These are phyloP conservation scores for Lactarius hengduanensis DNA, from an alignment of 768 basidiomycete species.

Conservation along the genomic window DNA sequence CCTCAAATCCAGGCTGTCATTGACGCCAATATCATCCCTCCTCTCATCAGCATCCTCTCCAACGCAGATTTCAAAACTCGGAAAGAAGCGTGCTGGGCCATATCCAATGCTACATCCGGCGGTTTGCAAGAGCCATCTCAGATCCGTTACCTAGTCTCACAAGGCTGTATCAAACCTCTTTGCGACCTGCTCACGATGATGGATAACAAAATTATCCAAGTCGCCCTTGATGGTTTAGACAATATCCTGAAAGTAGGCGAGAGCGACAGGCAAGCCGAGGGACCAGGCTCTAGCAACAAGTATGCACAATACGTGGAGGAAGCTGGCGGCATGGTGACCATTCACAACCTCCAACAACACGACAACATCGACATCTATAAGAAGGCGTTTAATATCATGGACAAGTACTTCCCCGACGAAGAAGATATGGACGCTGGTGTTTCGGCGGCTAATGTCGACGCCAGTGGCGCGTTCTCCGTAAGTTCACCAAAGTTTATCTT, in stretches of 20 bases:
- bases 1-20: conserved; percentile 97
- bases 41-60: conserved; percentile 96
- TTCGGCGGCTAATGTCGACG: conserved; percentile 70
- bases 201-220: conserved; percentile 99
- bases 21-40: conserved; percentile 97
- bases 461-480: conserved; percentile 73
- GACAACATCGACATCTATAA: conserved; percentile 99
- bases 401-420: conserved; percentile 98
- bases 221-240: conserved; percentile 96
- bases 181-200: conserved; percentile 96
- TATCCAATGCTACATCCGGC: conserved; percentile 98
- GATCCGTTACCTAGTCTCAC: conserved; percentile 95
- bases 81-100: conserved; percentile 99
- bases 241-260: conserved; percentile 98
- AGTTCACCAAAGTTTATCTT: conserved; percentile 33
- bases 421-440: conserved; percentile 88
- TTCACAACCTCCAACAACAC: conserved; percentile 98
- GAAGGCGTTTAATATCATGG: conserved; percentile 98
- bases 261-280: conserved; percentile 81
- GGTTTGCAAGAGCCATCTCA: conserved; percentile 95
- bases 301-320: conserved; percentile 96
- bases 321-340: conserved; percentile 97
- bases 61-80: conserved; percentile 99
- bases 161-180: conserved; percentile 98
- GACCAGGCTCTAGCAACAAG: conserved; percentile 83